These are phyloP conservation scores for Mycena sanguinolenta DNA, from an alignment of 768 basidiomycete species.

Conservation along the genomic window DNA sequence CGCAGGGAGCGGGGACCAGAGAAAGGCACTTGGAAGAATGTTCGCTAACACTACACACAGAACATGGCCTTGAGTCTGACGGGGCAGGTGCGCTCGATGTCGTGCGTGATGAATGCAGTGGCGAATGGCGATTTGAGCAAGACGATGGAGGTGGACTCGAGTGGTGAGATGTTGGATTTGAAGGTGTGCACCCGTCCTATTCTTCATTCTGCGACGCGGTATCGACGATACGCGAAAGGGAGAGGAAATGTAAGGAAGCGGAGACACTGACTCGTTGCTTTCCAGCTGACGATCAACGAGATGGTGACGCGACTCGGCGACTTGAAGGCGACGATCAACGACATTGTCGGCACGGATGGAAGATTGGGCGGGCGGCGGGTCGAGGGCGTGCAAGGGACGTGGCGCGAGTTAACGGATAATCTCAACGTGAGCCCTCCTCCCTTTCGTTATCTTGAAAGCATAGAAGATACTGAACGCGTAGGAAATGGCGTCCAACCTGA, in stretches of 20 bases:
- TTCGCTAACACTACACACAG: slow-evolving; percentile 61
- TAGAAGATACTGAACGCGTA: background rate
- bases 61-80: slow-evolving; percentile 74
- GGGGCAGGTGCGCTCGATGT: slow-evolving; percentile 34
- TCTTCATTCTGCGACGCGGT: no score
- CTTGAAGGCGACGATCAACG: slow-evolving; percentile 30
- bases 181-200: no score
- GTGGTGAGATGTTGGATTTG: slow-evolving; percentile 37
- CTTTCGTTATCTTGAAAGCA: background rate
- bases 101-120: slow-evolving; percentile 36
- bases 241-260: no score
- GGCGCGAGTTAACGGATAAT: slow-evolving; percentile 35
- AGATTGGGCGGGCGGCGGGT: slow-evolving; percentile 31
- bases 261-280: no score
- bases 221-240: no score
- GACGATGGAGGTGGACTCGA: slow-evolving; percentile 33
- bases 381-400: slow-evolving; percentile 36
- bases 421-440: slow-evolving; percentile 52
- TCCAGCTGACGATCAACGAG: slow-evolving; percentile 38
- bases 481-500: slow-evolving; percentile 66
- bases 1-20: no score
- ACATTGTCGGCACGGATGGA: slow-evolving; percentile 33
- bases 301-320: slow-evolving; percentile 33
- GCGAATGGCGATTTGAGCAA: slow-evolving; percentile 33
- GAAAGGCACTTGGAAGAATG: no score